Base-by-base conservation (phyloP, 176 grass and related monocot genomes). In the Oryza nivara region DNA sequence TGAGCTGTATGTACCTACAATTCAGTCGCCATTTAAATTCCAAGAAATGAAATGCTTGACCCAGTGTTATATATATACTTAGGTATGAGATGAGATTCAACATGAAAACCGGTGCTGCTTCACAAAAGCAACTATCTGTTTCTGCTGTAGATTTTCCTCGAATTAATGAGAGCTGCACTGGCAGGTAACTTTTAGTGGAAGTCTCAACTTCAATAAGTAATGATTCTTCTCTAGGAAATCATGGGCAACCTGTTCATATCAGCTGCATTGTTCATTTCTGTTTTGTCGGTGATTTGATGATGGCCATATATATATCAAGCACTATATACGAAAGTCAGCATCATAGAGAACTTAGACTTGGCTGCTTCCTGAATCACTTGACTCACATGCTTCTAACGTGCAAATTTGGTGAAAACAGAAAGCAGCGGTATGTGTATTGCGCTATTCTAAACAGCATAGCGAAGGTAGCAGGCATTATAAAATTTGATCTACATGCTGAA, bases 11-110 rank as follows among this genome's bases (percentile, higher is more conserved):
- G 25, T 67, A 68, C 70, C 56, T 78, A 6, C 13, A 60, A 25
- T 15, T 70, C 4, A 7, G 45, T 14, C 65, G 76, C 72, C 85
- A n/a, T 72, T 74, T 85, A 79, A 22, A 43, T 74, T 87, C 34
- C 74, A 78, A 69, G 46, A 10, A 82, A 67, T 66, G 40, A 15
- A 85, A 30, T 67, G 7, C 1, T 41, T 83, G 10, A 9, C 16
- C n/a, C 73, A 34, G 79, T 63, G 30, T 7, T 41, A 41, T 41
- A 8, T 8, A 41, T 34, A 43, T 34, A 12, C 36, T 52, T 76
- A 95, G 96, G 79, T 98, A 95, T 19, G 96, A 93, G 84, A 95
- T 98, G 96, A 87, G 91, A 60, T 98, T 98, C 80, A 95, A 98
- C 81, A 93, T 93, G 93, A 98, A 90, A 89, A 86, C 75, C 12